Conservation (phyloP, 2,329 filamentous ascomycete species). For the Aspergillus costaricaensis region DNA sequence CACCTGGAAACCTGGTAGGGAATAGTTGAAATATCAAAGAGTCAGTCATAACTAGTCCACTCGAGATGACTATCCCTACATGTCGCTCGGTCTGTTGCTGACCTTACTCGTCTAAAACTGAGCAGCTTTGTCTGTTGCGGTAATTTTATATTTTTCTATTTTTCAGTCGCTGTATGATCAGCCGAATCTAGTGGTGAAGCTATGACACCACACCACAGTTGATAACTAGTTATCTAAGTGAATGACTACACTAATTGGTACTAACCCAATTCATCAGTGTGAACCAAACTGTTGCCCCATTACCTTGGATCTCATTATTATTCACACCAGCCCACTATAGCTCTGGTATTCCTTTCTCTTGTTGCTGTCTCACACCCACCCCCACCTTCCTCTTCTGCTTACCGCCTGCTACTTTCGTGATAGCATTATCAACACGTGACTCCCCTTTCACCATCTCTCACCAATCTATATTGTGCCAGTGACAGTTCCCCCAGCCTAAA, state of each 20-base stretch:
- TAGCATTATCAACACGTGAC: conserved; percentile 32
- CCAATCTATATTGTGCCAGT: conserved; percentile 20
- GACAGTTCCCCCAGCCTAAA: conserved; percentile 9
- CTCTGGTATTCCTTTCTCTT: neutral
- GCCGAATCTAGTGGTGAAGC: neutral
- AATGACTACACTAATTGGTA: neutral
- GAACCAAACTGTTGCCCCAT: neutral
- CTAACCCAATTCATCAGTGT: neutral
- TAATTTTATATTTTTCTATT: neutral
- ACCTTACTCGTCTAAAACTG: neutral
- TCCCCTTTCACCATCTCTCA: conserved; percentile 13
- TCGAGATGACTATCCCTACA: neutral
- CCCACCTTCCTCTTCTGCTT: conserved; percentile 16
- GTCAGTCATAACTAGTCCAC: neutral
- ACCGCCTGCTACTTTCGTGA: conserved; percentile 20
- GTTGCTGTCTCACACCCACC: neutral
- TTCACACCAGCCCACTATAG: neutral
- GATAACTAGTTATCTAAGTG: neutral
- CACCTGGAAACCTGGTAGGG: no score
- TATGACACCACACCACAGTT: neutral
- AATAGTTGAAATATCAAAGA: no score
- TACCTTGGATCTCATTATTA: neutral
- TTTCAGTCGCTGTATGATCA: neutral
- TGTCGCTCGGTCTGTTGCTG: neutral
- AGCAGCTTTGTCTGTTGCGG: neutral